phyloP scores from a whole-genome alignment of 495 filamentous ascomycete species.

The Podospora didyma region DNA sequence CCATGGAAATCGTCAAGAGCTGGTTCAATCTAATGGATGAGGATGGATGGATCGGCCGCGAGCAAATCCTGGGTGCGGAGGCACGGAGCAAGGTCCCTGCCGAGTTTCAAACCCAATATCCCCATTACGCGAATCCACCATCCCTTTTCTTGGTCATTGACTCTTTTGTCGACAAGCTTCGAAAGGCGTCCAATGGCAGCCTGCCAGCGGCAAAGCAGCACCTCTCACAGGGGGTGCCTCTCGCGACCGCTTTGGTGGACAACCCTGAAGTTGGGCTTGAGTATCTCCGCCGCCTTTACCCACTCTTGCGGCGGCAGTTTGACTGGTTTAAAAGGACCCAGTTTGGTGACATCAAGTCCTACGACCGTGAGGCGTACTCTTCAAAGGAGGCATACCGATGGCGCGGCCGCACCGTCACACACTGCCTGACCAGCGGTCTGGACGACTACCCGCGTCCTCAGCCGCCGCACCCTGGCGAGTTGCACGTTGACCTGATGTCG shows the following conservation, averaged over 20 bases:
- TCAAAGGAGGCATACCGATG: constrained; percentile 90
- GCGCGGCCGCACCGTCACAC: constrained; percentile 82
- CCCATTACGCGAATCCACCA: constrained; percentile 97
- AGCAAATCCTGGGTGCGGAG: constrained; percentile 93
- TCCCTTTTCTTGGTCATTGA: constrained; percentile 90
- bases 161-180: constrained; percentile 71
- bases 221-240: constrained; percentile 28
- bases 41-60: constrained; percentile 95
- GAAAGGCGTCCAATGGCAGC: constrained; percentile 36
- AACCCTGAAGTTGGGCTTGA: constrained; percentile 64
- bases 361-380: constrained; percentile 83
- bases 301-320: constrained; percentile 87
- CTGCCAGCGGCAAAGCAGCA: constrained; percentile 26
- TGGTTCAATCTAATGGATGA: constrained; percentile 97
- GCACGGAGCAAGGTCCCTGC: constrained; percentile 90
- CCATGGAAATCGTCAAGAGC: constrained; percentile 87
- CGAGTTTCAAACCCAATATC: constrained; percentile 97
- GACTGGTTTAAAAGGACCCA: constrained; percentile 94
- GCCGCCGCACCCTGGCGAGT: constrained; percentile 95
- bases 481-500: constrained; percentile 90
- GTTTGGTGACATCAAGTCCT: constrained; percentile 81
- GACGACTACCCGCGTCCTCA: constrained; percentile 95
- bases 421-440: constrained; percentile 87
- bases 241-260: constrained; percentile 58
- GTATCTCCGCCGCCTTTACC: constrained; percentile 80